Evolutionary conservation across 331 rosid genomes (phyloP), one percentile per base, ranked within the genome.

Genomic region (Quercus lobata): DNA sequence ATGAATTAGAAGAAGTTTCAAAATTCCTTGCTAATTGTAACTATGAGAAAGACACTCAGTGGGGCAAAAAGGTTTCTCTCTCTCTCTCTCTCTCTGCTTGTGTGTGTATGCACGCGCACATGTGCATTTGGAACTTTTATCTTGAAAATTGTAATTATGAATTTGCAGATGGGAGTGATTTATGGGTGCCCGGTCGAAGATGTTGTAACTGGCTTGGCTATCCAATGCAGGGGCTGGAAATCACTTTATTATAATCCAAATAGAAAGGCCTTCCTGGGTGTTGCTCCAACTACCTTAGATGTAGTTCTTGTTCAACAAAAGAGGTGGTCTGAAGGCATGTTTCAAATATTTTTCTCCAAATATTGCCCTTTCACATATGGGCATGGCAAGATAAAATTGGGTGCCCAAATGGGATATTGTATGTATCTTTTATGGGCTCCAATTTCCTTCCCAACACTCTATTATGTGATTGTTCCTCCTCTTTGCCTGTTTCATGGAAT

Each of bases 131-230:
- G 4, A 41, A 15, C 0, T 35, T 5, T 44, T 25, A 30, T 52
- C 37, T 17, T 1, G 78, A 18, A 68, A 25, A 34, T 77, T 14
- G 58, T 37, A 57, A 22, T 75, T 34, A 10, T 65, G 68, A 70
- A 71, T 74, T 29, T 83, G 80, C 87, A 93, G 90, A 88, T 83
- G 82, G 94, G 97, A 58, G 62, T 93, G 72, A 71, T 91, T 7
- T 93, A 91, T 78, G 97, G 97, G 22, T 83, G 84, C 78, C 82
- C 90, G 0, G 90, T 69, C 9, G 98, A 93, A 83, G 97, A 93
- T 49, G 25, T 84, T 22, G 86, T 76, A 14, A 91, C 92, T 14
- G 91, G 97, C 17, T 76, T 90, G 27, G 74, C 80, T 52, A 83
- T 88, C 70, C 87, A 87, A 61, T 88, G 94, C 82, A 82, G 88